Base-by-base conservation (phyloP, 371 early-diverging fungal species). In the Rhizopus stolonifer region DNA sequence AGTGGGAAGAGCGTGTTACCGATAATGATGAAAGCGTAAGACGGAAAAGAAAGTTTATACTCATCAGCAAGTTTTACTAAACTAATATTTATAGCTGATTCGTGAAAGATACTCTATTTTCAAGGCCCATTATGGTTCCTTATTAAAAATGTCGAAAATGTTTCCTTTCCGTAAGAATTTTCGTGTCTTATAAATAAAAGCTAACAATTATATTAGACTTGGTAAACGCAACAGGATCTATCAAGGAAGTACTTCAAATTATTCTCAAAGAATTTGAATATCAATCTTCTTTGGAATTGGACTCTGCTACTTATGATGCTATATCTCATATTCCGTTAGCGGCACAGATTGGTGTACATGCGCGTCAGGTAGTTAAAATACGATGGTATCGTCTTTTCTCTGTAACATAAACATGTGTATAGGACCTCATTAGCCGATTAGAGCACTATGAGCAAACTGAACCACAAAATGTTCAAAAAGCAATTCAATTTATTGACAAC, bases 191-290 rank as follows among this genome's bases (percentile, higher is more conserved):
- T 18, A 8, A 46, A 15, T 23, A 5, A 13, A 26, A n/a, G 7
- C 21, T 24, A 18, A 32, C 4, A 2, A 47, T 32, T 47, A 32
- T 32, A 32, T 9, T 66, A 84, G 84, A 85, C 39, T 59, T 85
- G 24, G 81, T 85, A 47, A 83, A 84, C 50, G 84, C 86, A 4
- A 80, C 82, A 18, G 85, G 85, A 4, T 60, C 75, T 6, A 82
- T 84, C 51, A 84, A 81, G 21, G 79, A 84, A 48, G 86, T 85
- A 7, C 76, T 85, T 72, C 69, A 79, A 11, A 77, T 81, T 26
- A 85, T 85, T 17, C 58, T 82, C 25, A 80, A 79, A 32, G 86
- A 85, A 48, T 85, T 85, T 26, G 86, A 85, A 42, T 85, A 85
- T 52, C 86, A 85, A 46, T 81, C 82, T 13, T 85, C 86, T 0